Evolutionary conservation across 2,329 filamentous ascomycete genomes (phyloP), one percentile per base, ranked within the genome.

Genomic region (Epichloe gansuensis): DNA sequence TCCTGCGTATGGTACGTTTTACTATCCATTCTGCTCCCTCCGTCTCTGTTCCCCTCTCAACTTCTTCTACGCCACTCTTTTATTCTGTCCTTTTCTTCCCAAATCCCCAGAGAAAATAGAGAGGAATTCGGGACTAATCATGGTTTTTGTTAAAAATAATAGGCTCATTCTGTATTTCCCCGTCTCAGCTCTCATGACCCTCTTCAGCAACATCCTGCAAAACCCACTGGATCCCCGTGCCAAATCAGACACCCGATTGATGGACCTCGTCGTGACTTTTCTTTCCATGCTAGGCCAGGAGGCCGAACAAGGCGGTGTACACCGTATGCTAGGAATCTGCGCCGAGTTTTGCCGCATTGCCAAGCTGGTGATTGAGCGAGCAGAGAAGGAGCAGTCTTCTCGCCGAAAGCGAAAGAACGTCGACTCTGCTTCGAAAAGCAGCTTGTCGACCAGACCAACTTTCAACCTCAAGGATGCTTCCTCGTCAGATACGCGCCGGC

Each of bases 311-410:
- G 88, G 90, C 43, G 91, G 88, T 61, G 88, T 97, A 5, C 88
- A 89, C 65, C 86, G 93, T 48, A 97, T 97, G 89, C 79, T 96
- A 17, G 86, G 85, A 25, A 85, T 97, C 1, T 97, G 91, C 67
- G 82, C 88, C n/a, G 93, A 98, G 63, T 98, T 98, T 61, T 91
- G 95, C 67, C 83, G 93, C 54, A 96, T 98, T 58, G 90, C 90
- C 38, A 88, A 85, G 63, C 82, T 90, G 3, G 89, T 95, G 8
- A 83, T 97, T 46, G 91, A 97, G 55, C 95, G 91, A 66, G 81
- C 88, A 0, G 91, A 97, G 64, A 89, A 86, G 62, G 91, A 97
- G 50, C 81, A 86, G 38, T 78, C 84, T 28, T 83, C 81, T 5
- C 81, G 88, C 54, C 82, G 88, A 53, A 97, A 97, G 74, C 82